Percentiles rank a stretch among this genome's conserved stretches.
phyloP scores from a whole-genome alignment of 1,139 yeast species.

The Geotrichum phurueaensis region DNA sequence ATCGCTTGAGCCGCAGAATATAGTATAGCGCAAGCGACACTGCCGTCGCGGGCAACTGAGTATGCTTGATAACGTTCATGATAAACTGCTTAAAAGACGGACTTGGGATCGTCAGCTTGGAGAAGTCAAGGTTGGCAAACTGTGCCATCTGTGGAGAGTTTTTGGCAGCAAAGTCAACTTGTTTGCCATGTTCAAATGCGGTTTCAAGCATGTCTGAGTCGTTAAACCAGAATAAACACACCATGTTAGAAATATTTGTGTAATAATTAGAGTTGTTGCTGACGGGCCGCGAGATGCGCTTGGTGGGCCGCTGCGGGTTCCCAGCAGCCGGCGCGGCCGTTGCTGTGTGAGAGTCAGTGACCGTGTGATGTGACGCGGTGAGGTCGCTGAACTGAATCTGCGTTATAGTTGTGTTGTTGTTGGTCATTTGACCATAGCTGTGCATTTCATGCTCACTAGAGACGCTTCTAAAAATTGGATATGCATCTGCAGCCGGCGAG shows the following conservation, averaged over 20 bases:
- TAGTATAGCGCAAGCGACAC: conserved; percentile 36
- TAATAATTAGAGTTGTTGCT: conserved; percentile 18
- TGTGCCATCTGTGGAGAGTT: not conserved
- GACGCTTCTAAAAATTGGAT: not conserved
- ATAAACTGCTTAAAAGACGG: conserved; percentile 27
- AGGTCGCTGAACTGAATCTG: not conserved
- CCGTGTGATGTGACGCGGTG: not conserved
- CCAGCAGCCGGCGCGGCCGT: not conserved
- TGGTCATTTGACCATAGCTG: not conserved
- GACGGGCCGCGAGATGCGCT: conserved; percentile 6
- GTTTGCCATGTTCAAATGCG: conserved; percentile 18
- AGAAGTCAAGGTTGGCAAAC: conserved; percentile 6
- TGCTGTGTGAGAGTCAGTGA: not conserved
- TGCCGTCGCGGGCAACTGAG: conserved; percentile 35
- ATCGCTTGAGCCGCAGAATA: conserved; percentile 32
- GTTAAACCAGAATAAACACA: conserved; percentile 33
- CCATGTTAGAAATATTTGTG: conserved; percentile 30
- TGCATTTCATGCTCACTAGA: not conserved
- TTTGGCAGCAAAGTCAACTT: conserved; percentile 10
- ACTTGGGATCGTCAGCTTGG: conserved; percentile 21
- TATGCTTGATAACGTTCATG: conserved; percentile 29
- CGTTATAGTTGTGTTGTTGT: not conserved
- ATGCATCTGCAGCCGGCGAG: not conserved
- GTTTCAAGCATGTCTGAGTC: conserved; percentile 20
- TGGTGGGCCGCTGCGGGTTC: not conserved